phyloP scores from a whole-genome alignment of 371 early-diverging fungal genomes.

The Actinomucor elegans region DNA sequence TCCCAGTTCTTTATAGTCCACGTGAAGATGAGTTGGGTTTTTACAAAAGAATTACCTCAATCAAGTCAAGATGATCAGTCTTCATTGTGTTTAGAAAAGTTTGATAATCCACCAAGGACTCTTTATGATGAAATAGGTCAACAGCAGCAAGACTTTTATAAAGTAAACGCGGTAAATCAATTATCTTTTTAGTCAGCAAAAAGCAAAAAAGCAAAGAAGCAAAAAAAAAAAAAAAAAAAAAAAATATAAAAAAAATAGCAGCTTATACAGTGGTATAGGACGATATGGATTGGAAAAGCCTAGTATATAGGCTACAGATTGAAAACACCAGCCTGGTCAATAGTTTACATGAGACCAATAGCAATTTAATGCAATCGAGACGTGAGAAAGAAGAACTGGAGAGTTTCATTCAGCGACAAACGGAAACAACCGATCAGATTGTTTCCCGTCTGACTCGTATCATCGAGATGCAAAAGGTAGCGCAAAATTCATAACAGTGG shows the following conservation, averaged over 20 bases:
- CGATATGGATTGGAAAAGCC: conserved; percentile 14
- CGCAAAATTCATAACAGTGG: too few relatives aligned
- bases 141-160: conserved; percentile 11
- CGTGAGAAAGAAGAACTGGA: conserved; percentile 19
- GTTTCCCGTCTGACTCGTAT: conserved; percentile 6
- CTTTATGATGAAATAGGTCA: conserved; percentile 24
- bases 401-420: conserved; percentile 19
- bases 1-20: conserved; percentile 4
- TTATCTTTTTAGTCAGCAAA: conserved; percentile 12
- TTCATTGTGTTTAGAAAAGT: conserved; percentile 16
- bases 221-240: not conserved
- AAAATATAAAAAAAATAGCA: too few relatives aligned
- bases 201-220: not conserved
- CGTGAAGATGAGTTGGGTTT: conserved; percentile 8
- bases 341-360: conserved; percentile 14
- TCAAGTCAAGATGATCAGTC: conserved; percentile 20
- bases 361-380: conserved; percentile 13
- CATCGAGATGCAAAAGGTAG: conserved; percentile 8
- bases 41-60: conserved; percentile 21
- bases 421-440: conserved; percentile 17
- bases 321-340: conserved; percentile 17
- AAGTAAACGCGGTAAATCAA: conserved; percentile 8
- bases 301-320: conserved; percentile 11
- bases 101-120: conserved; percentile 21
- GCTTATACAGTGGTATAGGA: not conserved